Base-by-base conservation (phyloP, 768 basidiomycete species). In the Pisolithus microcarpus region DNA sequence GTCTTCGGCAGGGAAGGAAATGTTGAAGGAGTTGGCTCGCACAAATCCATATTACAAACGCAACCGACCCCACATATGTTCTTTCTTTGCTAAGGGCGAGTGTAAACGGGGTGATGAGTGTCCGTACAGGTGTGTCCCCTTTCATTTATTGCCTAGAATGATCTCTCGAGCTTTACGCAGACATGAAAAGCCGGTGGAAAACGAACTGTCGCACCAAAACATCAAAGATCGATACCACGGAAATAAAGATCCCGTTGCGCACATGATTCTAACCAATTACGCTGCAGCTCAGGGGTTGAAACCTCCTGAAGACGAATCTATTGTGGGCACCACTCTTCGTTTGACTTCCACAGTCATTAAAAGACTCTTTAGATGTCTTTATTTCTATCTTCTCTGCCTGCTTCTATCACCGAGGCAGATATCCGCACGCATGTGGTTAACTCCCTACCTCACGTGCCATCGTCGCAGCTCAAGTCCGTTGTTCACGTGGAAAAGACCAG, bases 41-140 rank as follows among this genome's bases (percentile, higher is more conserved):
- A 90, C 89, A 28, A 95, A 98, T 61, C 96, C 96, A 0, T 92
- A 92, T 66, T 98, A 98, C 73, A 96, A 97, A 69, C 84, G 95
- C 51, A 99, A 98, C 70, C 74, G 87, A 50, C 91, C 96, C 43
- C 88, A 97, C 57, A 63, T 96, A 13, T 99, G 96, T 67, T 91
- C 89, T 2, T 98, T 98, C 78, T 98, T 85, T 64, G 84, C 78
- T 46, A 99, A 98, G 70, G 96, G 96, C 0, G 88, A 94, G 50
- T 99, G 96, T 66, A 91, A 77, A 38, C 81, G 96, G 39, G 96
- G 96, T 7, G 70, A 72, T 13, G 92, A 95, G 53, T 99, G 96
- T 65, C 96, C 96, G 2, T 98, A 91, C 68, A 68, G 84, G 83
- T 81, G 51, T 50, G 75, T 67, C 11, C 5, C 8, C 15, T 24